Evolutionary conservation across 176 grass and related monocot species (phyloP), one percentile per base, ranked within the genome.

Genomic region (Oryza nivara): DNA sequence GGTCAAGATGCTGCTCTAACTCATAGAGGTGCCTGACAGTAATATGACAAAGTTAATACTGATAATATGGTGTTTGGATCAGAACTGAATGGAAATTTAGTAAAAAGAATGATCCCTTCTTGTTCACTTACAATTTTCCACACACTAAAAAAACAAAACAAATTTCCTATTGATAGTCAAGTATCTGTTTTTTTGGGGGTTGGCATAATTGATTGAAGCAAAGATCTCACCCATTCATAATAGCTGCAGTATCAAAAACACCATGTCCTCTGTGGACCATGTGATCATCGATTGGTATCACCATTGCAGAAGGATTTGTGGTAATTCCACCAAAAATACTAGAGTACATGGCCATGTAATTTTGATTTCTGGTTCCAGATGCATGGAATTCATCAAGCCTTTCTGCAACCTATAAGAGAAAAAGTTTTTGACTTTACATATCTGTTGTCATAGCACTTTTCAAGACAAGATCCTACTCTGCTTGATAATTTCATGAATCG

Each of bases 251-350:
- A 74, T 98, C 96, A 66, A 98, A 98, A 78, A 98, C 92, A 28
- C 96, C 96, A 54, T 98, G 96, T 43, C 96, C 96, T 90, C 96
- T 91, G 68, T 98, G 96, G 34, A 98, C 92, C 92, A 98, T 93
- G 80, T 98, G 96, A 90, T 98, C 96, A 70, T 98, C 96, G 2
- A 95, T 88, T 45, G 92, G 89, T 81, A 98, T 92, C 72, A 98
- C 92, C 96, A 98, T 95, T 54, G 91, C 91, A 23, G 87, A 82
- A 35, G 89, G 96, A 81, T 93, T 51, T 23, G 83, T 89, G 64
- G 87, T 95, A 52, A 98, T 92, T 79, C 96, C 96, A 70, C 93
- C 96, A 88, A 93, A 63, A 73, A 95, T 84, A 80, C 92, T 98
- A 19, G 96, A 98, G 77, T 95, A 95, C 96, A 98, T 98, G 41